phyloP scores from a whole-genome alignment of 148 eudicot genomes.

The Silene conica region DNA sequence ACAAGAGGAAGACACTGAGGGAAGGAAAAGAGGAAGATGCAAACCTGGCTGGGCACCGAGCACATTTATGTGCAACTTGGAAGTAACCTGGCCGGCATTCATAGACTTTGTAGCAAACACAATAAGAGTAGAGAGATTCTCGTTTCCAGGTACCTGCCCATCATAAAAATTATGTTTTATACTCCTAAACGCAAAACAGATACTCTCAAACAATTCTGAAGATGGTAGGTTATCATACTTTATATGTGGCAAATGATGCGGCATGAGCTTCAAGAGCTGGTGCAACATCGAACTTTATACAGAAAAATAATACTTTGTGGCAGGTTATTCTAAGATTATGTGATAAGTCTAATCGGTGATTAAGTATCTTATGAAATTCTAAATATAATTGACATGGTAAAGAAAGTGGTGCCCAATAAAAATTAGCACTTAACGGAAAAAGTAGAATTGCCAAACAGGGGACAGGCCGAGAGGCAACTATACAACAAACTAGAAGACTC shows the following conservation, averaged over 20 bases:
- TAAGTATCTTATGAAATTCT: background rate
- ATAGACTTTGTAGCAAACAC: slow-evolving; percentile 84
- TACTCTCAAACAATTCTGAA: background rate
- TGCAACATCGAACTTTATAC: background rate
- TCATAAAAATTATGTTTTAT: slow-evolving; percentile 1
- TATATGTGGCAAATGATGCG: slow-evolving; percentile 79
- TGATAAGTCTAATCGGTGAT: background rate
- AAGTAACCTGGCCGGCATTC: slow-evolving; percentile 85
- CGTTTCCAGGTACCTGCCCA: slow-evolving; percentile 75
- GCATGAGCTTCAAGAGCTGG: slow-evolving; percentile 97
- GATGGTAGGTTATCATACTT: slow-evolving; percentile 37
- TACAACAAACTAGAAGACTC: background rate
- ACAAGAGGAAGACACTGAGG: background rate
- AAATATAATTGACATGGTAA: background rate
- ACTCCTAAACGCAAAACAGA: slow-evolving; percentile 3
- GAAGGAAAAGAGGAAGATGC: background rate
- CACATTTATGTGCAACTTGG: slow-evolving; percentile 91
- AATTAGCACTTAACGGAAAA: background rate
- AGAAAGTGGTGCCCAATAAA: background rate
- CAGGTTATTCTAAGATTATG: background rate
- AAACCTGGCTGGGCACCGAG: slow-evolving; percentile 97
- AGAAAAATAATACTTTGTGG: background rate
- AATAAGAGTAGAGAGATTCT: slow-evolving; percentile 78
- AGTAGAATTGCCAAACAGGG: too few species aligned
- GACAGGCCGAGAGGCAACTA: too few species aligned